Conservation (phyloP, 1,139 yeast genomes). For the Casaregolazyma lundiana region DNA sequence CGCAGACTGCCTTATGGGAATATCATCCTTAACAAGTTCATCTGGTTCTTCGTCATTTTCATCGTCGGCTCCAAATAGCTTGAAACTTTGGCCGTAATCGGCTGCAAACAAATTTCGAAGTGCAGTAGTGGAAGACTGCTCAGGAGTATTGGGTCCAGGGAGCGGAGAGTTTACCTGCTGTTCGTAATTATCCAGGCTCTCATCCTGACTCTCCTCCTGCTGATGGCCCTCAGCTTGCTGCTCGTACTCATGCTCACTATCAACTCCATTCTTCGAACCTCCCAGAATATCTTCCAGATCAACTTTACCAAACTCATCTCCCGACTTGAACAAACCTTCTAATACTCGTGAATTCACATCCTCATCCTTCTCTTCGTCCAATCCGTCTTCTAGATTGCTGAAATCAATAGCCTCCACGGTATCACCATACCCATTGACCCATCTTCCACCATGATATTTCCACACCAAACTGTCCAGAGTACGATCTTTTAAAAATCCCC, state of each 20-base stretch:
- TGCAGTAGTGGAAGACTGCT: conserved; percentile 17
- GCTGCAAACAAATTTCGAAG: conserved; percentile 64
- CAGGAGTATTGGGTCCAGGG: not conserved
- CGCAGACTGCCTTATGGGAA: not conserved
- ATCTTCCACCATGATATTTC: conserved; percentile 57
- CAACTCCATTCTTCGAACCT: conserved; percentile 39
- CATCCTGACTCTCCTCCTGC: conserved; percentile 14
- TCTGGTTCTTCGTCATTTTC: conserved; percentile 20
- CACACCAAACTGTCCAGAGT: conserved; percentile 58
- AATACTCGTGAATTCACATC: conserved; percentile 24
- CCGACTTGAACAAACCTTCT: conserved; percentile 25
- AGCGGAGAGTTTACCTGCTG: no score
- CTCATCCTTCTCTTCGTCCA: conserved; percentile 21
- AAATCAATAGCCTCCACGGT: conserved; percentile 49
- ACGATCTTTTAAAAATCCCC: conserved; percentile 81
- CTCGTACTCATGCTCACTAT: conserved; percentile 41
- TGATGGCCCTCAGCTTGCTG: conserved; percentile 27
- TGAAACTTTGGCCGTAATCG: conserved; percentile 27
- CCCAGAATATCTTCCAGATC: conserved; percentile 19
- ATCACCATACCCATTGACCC: conserved; percentile 85
- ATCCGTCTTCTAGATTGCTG: conserved; percentile 16
- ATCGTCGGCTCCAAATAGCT: conserved; percentile 25
- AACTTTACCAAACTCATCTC: conserved; percentile 22
- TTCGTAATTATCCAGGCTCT: conserved; percentile 29
- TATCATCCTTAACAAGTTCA: conserved; percentile 8